Conservation (phyloP, 495 filamentous ascomycete species). For the Elaphomyces granulatus region DNA sequence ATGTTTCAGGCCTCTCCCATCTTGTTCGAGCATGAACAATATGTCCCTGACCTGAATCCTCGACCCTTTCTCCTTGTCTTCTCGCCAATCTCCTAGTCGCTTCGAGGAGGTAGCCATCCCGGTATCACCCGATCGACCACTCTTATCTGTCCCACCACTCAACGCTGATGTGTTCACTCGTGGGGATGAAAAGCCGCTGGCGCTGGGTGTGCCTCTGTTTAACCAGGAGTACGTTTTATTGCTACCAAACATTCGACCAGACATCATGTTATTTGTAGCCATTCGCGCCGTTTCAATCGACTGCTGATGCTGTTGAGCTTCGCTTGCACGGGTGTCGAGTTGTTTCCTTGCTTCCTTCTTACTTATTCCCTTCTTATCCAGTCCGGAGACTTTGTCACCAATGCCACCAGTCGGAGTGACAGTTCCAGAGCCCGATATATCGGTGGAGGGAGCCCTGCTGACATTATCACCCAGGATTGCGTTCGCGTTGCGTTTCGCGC, state of each 20-base stretch:
- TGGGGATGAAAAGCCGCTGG: slow-evolving; percentile 29
- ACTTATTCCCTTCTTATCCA: slow-evolving; percentile 41
- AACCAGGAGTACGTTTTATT: slow-evolving; percentile 36
- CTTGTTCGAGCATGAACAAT: slow-evolving; percentile 35
- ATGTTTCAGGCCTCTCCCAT: slow-evolving; percentile 31
- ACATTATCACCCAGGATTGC: slow-evolving; percentile 27
- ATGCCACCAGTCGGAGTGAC: slow-evolving; percentile 20
- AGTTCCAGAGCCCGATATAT: slow-evolving; percentile 28
- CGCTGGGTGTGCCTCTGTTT: slow-evolving; percentile 20
- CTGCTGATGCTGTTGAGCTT: slow-evolving; percentile 37
- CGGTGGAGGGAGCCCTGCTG: slow-evolving; percentile 22
- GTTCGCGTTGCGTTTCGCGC: slow-evolving; percentile 31
- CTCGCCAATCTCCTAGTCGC: slow-evolving; percentile 32
- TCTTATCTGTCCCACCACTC: slow-evolving; percentile 18
- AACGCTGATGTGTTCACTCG: slow-evolving; percentile 24
- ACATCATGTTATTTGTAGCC: slow-evolving; percentile 33
- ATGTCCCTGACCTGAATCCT: slow-evolving; percentile 37
- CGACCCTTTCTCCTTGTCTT: slow-evolving; percentile 32
- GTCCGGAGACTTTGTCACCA: slow-evolving; percentile 27
- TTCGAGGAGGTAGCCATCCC: slow-evolving; percentile 12
- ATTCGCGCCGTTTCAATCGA: slow-evolving; percentile 34
- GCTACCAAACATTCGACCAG: slow-evolving; percentile 28
- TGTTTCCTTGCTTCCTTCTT: slow-evolving; percentile 41
- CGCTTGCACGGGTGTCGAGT: slow-evolving; percentile 33
- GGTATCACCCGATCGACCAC: slow-evolving; percentile 14